Percentiles rank a stretch among this genome's conserved stretches.
Conservation (phyloP, 1,284 basidiomycete species). For the Takashimella koratensis region DNA sequence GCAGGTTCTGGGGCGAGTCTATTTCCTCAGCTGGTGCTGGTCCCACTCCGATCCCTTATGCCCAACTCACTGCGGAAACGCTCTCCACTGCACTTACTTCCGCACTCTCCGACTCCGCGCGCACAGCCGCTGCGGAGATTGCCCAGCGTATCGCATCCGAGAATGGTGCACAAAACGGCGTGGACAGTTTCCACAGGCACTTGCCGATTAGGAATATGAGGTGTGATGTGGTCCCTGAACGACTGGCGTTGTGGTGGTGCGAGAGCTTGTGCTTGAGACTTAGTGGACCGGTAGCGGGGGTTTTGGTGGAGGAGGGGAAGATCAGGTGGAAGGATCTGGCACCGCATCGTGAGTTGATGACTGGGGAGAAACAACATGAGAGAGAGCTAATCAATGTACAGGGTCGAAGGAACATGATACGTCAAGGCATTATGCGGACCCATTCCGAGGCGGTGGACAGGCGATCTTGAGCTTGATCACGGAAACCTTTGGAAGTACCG, state of each 20-base stretch:
- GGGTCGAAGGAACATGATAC: conserved; percentile 58
- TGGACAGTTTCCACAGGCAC: conserved; percentile 60
- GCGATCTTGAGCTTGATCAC: conserved; percentile 57
- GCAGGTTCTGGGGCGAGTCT: conserved; percentile 55
- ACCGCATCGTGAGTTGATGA: conserved; percentile 51
- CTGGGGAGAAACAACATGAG: background rate
- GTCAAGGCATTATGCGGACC: conserved; percentile 15
- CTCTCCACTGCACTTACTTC: conserved; percentile 57
- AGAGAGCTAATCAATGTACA: conserved; percentile 23
- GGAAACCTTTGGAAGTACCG: conserved; percentile 51
- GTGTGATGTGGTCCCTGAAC: conserved; percentile 57
- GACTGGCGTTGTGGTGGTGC: conserved; percentile 60
- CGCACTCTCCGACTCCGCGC: conserved; percentile 53
- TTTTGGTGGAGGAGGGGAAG: conserved; percentile 53
- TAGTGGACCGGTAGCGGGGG: conserved; percentile 57
- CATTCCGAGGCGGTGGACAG: conserved; percentile 40
- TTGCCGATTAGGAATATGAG: conserved; percentile 62
- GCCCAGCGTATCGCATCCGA: conserved; percentile 58
- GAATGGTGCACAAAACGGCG: conserved; percentile 56
- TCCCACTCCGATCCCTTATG: conserved; percentile 59
- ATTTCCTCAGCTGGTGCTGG: conserved; percentile 64
- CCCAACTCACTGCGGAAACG: conserved; percentile 55
- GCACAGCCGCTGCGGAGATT: conserved; percentile 54
- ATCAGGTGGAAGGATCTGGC: conserved; percentile 53
- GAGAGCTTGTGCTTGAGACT: conserved; percentile 56